Percentiles rank a stretch among this genome's conserved stretches.
Conservation (phyloP, 352 stramenopile species). For the Phytopythium mirpurense region DNA sequence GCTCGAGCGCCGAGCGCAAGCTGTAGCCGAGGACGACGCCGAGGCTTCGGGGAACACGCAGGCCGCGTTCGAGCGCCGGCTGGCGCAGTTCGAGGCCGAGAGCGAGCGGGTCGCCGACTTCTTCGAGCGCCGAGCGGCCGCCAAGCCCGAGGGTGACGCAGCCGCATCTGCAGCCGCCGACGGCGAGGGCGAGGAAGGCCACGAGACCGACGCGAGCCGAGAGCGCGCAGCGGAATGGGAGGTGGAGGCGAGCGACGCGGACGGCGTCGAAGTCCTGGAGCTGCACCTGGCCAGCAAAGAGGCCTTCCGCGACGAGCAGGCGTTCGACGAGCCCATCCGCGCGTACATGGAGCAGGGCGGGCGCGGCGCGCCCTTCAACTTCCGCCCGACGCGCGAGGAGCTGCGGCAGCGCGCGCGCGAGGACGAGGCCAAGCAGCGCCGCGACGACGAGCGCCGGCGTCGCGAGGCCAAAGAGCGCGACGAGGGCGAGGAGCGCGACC, state of each 20-base stretch:
- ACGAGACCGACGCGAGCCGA: neutral
- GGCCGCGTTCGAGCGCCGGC: constrained; percentile 36
- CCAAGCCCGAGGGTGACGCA: neutral
- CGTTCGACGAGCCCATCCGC: constrained; percentile 42
- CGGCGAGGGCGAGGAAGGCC: constrained; percentile 3
- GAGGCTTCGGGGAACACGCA: constrained; percentile 62
- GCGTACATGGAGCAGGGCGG: constrained; percentile 71
- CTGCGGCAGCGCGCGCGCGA: constrained; percentile 38
- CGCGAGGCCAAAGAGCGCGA: constrained; percentile 40
- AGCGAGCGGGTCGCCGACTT: constrained; percentile 50
- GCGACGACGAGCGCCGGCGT: constrained; percentile 32
- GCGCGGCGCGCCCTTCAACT: constrained; percentile 61
- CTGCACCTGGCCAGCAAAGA: constrained; percentile 42
- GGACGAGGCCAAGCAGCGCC: constrained; percentile 33
- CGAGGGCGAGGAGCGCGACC: constrained; percentile 37
- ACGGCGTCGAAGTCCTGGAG: constrained; percentile 66
- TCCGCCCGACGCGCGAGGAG: constrained; percentile 76
- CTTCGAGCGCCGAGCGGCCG: constrained; percentile 38
- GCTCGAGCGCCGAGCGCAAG: constrained; percentile 52
- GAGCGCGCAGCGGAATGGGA: neutral
- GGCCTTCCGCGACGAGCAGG: constrained; percentile 30
- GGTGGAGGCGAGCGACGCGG: constrained; percentile 5
- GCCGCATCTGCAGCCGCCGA: neutral
- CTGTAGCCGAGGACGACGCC: constrained; percentile 47
- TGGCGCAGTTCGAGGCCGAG: constrained; percentile 41